Base-by-base conservation (phyloP, 169 alveolate genomes). In the Theileria annulata region DNA sequence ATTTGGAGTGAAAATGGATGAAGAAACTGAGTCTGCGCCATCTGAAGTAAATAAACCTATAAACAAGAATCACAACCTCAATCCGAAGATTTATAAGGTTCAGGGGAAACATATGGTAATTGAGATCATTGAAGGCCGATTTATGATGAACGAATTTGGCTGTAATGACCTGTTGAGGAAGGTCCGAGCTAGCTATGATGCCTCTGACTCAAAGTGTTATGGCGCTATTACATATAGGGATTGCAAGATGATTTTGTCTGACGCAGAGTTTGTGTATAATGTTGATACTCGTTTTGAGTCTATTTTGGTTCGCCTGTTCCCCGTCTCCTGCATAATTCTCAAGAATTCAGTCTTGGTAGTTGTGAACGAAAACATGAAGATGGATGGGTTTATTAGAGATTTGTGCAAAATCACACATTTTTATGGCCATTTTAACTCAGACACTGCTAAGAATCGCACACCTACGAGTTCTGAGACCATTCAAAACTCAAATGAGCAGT, bases 161-260 rank as follows among this genome's bases (percentile, higher is more conserved):
- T 75, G 77, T 58, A 70, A 54, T 23, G 62, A 76, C 64, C 71
- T 83, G 35, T 56, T 83, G 70, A 21, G 21, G 42, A 75, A 67
- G 59, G 86, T 83, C 58, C 54, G 73, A 23, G 69, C 4, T 10
- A 19, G 51, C 21, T 75, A 85, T 71, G 59, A 76, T 13, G 49
- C 49, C 47, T 25, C 56, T 25, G 71, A 64, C 58, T 33, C 23
- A 3, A 49, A 51, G 35, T 68, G 71, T 70, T 49, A 31, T 31
- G 96, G 94, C 15, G 79, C 88, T 49, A 82, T 93, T 49, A 93
- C 92, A 48, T 93, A 93, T 56, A 88, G 96, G 8, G 96, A 93
- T 33, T 93, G 96, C 83, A 89, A 93, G 42, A 93, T 84, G 77
- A 79, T 90, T 68, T 87, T 93, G 66, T 87, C 96, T 9, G 96